These are phyloP conservation scores for Peltaster fructicola DNA, from an alignment of 2,329 filamentous ascomycete species.

Conservation along the genomic window DNA sequence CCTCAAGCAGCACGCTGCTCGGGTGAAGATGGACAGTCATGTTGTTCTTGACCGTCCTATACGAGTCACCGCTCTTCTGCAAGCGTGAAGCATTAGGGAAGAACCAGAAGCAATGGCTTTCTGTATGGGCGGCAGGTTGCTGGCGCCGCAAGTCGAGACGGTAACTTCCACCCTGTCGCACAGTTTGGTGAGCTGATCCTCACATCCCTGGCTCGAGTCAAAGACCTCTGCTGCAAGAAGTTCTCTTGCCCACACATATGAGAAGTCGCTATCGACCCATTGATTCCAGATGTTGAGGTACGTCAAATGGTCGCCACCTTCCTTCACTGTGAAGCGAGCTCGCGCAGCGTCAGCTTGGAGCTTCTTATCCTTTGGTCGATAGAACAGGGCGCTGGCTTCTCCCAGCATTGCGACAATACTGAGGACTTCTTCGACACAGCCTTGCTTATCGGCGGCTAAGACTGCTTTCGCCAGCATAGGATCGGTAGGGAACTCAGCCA, in stretches of 20 bases:
- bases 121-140: conserved; percentile 62
- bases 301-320: conserved; percentile 77
- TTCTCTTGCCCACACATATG: conserved; percentile 70
- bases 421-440: conserved; percentile 85
- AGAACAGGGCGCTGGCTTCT: conserved; percentile 78
- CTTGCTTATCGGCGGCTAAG: conserved; percentile 71
- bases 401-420: conserved; percentile 89
- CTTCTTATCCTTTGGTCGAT: conserved; percentile 92
- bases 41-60: conserved; percentile 81
- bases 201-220: too few species aligned
- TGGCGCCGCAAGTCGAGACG: conserved; percentile 46
- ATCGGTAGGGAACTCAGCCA: conserved; percentile 88
- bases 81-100: conserved; percentile 82
- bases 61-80: conserved; percentile 68
- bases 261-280: conserved; percentile 86
- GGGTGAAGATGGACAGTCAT: conserved; percentile 86
- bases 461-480: conserved; percentile 83
- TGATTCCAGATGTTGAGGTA: conserved; percentile 89
- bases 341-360: conserved; percentile 85
- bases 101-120: conserved; percentile 84
- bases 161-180: conserved; percentile 85
- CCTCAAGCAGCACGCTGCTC: conserved; percentile 60
- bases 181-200: conserved; percentile 79
- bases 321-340: conserved; percentile 72
- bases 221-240: conserved; percentile 90